Evolutionary conservation across 805 yeast species (phyloP).

Genomic region (Dipodascus albidus): DNA sequence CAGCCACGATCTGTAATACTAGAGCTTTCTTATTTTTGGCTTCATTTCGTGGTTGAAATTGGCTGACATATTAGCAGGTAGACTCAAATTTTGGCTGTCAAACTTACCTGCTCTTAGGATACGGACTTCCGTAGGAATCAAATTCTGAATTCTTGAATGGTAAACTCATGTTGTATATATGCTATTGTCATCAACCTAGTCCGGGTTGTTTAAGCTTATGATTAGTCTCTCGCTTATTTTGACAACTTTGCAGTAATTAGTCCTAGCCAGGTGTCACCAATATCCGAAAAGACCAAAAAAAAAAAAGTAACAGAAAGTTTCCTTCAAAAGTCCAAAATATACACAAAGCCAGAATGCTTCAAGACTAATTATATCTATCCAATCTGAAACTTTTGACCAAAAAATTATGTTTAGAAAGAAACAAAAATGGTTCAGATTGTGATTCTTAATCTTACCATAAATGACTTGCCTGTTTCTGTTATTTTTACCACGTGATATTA

Average conservation of each 20-base stretch:
- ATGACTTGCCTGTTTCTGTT: neutral
- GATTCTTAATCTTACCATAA: neutral
- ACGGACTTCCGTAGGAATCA: slow-evolving; percentile 14
- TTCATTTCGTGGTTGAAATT: neutral
- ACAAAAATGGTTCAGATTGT: neutral
- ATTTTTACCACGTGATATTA: neutral
- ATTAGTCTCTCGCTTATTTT: too few species aligned
- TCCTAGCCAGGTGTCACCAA: neutral
- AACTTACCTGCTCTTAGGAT: slow-evolving; percentile 2
- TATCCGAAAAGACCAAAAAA: neutral
- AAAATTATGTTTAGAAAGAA: neutral
- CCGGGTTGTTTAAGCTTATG: too few species aligned
- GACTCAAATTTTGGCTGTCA: too few species aligned
- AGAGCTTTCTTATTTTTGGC: neutral
- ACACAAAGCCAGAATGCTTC: neutral
- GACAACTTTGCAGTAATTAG: neutral
- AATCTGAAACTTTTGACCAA: neutral
- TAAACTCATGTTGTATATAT: slow-evolving; percentile 14
- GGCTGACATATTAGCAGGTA: neutral
- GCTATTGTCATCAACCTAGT: too few species aligned
- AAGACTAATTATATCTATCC: neutral
- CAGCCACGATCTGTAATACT: neutral
- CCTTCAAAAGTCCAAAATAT: neutral
- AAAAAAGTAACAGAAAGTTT: neutral
- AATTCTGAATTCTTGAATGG: slow-evolving; percentile 16